Conservation (phyloP, 2,329 filamentous ascomycete genomes). For the Trichoderma sp. region DNA sequence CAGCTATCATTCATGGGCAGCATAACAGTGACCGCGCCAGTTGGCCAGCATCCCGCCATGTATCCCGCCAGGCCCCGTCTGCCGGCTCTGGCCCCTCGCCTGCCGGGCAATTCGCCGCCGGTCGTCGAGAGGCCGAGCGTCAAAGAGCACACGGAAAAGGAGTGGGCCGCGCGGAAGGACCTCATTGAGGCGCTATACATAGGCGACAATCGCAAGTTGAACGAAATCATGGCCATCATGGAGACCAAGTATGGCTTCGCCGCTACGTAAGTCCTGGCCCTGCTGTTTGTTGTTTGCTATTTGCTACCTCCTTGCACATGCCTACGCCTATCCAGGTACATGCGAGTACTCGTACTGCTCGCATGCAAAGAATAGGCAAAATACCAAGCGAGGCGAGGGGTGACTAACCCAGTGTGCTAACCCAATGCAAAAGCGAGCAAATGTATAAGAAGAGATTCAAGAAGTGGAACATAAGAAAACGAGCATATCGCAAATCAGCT, state of each 20-base stretch:
- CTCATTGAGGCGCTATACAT: constrained; percentile 37
- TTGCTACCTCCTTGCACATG: neutral
- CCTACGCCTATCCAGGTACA: neutral
- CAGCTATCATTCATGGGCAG: constrained; percentile 1
- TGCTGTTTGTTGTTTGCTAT: neutral
- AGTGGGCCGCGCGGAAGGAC: constrained; percentile 36
- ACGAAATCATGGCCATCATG: constrained; percentile 38
- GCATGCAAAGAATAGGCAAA: neutral
- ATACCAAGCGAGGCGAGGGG: neutral
- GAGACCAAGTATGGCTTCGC: constrained; percentile 36
- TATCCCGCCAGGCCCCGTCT: constrained; percentile 25
- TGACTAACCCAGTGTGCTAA: neutral
- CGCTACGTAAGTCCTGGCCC: constrained; percentile 35
- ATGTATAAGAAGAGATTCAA: constrained; percentile 42
- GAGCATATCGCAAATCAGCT: constrained; percentile 33
- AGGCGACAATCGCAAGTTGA: constrained; percentile 36
- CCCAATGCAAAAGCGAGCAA: constrained; percentile 32
- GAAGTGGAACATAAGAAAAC: constrained; percentile 40
- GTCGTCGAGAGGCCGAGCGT: constrained; percentile 28
- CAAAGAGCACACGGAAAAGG: constrained; percentile 37
- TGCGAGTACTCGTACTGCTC: neutral
- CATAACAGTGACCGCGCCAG: neutral
- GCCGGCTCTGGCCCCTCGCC: constrained; percentile 36
- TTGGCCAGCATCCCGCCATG: constrained; percentile 16
- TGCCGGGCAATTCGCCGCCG: constrained; percentile 30